A percentile compares a stretch with the other conserved stretches of the same genome.
Evolutionary conservation across 768 basidiomycete genomes (phyloP).

Genomic region (Cubamyces sp.): DNA sequence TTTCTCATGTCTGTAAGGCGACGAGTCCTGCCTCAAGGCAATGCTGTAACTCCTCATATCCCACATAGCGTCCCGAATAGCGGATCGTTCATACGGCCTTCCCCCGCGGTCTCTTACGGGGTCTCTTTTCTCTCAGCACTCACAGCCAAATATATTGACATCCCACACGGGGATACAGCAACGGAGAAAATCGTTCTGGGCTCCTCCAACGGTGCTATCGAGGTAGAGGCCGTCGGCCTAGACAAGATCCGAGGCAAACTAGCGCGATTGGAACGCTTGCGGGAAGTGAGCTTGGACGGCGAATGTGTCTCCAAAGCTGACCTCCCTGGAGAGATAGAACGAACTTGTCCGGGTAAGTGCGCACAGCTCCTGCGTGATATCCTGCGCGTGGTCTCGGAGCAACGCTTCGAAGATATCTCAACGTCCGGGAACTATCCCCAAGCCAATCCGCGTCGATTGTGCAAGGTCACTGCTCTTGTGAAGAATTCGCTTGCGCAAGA

Average conservation of each 20-base stretch:
- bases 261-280: conserved; percentile 64
- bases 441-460: no score
- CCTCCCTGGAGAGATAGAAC: conserved; percentile 51
- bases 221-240: conserved; percentile 84
- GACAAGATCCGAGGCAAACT: conserved; percentile 79
- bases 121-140: conserved; percentile 77
- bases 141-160: conserved; percentile 76
- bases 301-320: conserved; percentile 60
- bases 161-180: conserved; percentile 51
- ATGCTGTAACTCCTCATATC: conserved; percentile 7
- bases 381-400: background rate
- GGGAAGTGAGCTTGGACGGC: conserved; percentile 80
- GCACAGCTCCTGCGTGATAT: background rate
- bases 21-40: conserved; percentile 28
- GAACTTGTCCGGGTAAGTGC: conserved; percentile 70
- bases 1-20: conserved; percentile 71
- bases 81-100: conserved; percentile 83
- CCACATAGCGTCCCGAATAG: conserved; percentile 49
- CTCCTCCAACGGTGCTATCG: conserved; percentile 80
- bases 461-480: no score
- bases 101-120: conserved; percentile 61
- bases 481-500: no score
- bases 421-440: no score
- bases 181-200: conserved; percentile 74
- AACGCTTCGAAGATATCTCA: no score